Base-by-base conservation (phyloP, 208 protist species). In the Crithidia thermophila region DNA sequence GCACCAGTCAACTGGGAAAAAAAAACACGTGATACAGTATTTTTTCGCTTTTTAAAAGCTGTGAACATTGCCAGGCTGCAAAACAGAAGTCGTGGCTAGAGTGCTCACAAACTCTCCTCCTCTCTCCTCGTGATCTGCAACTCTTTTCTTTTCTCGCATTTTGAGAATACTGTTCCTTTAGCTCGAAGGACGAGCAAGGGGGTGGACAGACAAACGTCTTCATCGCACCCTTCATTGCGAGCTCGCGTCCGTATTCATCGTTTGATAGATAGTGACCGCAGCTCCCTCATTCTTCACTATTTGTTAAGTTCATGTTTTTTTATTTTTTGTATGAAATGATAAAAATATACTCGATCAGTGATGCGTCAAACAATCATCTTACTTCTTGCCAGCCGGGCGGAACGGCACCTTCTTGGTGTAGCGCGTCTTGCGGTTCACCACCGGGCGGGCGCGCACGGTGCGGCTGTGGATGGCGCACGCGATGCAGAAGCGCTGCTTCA, bases 401-500 rank as follows among this genome's bases (percentile, higher is more conserved):
- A 82, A 94, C 37, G 85, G 88, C 64, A 93, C 80, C 83, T 92
- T 93, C 65, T 67, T 71, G 11, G 83, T 93, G 84, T 87, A 93
- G 79, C 93, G 89, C 51, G 75, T 84, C 87, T 95, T 96, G 70
- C 91, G 89, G 39, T 84, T 57, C 33, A 68, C 72, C 57, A 93
- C 88, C 20, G 85, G 79, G 81, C 93, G 90, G 53, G 86, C 90
- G 62, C 93, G 97, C 49, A 99, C 98, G 31, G 98, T 94, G 72
- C 97, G 97, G 81, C 95, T 96, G 96, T 99, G 99, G 77, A 99
- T 99, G 67, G 98, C 98, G 93, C 98, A 99, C 25, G 98, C 98
- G 62, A 99, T 97, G 93, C 99, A 99, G 95, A 99, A 99, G 84
- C 99, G 94, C 82, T 98, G 85, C 95, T 99, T 99, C 81, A 98